Base-by-base conservation (phyloP, 2,329 filamentous ascomycete genomes). In the Penicillium brasilianum region DNA sequence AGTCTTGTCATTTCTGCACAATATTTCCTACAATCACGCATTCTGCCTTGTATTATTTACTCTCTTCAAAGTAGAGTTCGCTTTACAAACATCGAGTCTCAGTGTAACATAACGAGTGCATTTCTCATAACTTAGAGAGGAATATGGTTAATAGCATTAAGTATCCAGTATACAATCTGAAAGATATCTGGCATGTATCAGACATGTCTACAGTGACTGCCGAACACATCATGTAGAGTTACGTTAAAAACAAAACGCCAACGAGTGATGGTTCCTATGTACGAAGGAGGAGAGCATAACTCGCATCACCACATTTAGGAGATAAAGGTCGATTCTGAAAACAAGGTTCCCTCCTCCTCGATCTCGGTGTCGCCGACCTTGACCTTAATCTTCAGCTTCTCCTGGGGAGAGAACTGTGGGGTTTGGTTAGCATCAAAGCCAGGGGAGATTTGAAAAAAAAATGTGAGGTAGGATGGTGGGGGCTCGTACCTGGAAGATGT, bases 271-370 rank as follows among this genome's bases (percentile, higher is more conserved):
- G 16, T 62, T 65, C 70, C 66, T 71, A 71, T 75, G 65, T 73
- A 72, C 69, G 70, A 68, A 56, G 62, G 54, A 53, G 50, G 46
- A 58, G 32, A 54, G 25, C n/a, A 37, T 14, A n/a, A 20, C 28
- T 53, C 28, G 44, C 55, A 37, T 48, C 53, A 51, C 66, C n/a
- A 10, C 57, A 58, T 66, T 77, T 74, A 89, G 55, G 90, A 93
- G 79, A 99, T 96, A 81, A 98, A 99, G n/a, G 93, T 97, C 2
- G 95, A 93, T 81, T 99, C 95, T 59, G 86, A 87, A 79, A 96
- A 96, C 57, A 96, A 80, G 50, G 80, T 82, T 51, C 95, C 95
- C 73, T 93, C 83, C 77, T 98, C 94, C 18, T 84, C 82, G 63
- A 88, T 85, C 71, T 93, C 90, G 71, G 91, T 84, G 60, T 93